Base-by-base conservation (phyloP, 345 rosid species). In the Bruguiera gymnorhiza region DNA sequence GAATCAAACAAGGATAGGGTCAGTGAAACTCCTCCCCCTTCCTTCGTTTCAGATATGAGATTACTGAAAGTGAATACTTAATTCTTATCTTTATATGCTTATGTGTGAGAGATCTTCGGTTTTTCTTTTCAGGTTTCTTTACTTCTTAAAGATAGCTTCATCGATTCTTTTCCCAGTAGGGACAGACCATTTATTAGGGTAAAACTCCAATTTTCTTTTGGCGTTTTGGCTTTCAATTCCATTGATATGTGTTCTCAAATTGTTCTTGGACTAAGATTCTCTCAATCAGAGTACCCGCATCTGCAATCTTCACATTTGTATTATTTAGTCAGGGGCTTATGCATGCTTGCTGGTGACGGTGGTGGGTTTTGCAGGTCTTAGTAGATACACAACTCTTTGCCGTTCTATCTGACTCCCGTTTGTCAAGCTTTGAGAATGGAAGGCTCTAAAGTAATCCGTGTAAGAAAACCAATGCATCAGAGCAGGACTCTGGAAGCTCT, bases 1-100 rank as follows among this genome's bases (percentile, higher is more conserved):
- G 97, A 95, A 77, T 87, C 99, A 75, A 84, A 88, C 82, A 75
- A 84, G 58, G 99, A 95, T 83, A 86, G 99, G 93, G 99, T 88
- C 21, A 81, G 86, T 39, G 55, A 55, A 32, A 53, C 72, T 56
- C 31, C 46, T 11, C 5, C 8, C 36, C 1, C 13, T 19, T 27
- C 50, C 19, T 43, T 43, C 16, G 19, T 43, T 43, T 43, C 50
- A 13, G 18, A 43, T 43, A 43, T 2, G 50, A 43, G 4, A 15
- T 15, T 43, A 13, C 18, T 15, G 18, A 43, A 13, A 43, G 19
- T 8, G 50, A 13, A 43, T 13, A 43, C 50, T 43, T 2, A 43
- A 43, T 11, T 39, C 48, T 10, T 4, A 3, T 2, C 19, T 2
- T 15, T 43, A 13, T 13, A 43, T 43, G 50, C 19, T 43, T 43